Base-by-base conservation (phyloP, 2,329 filamentous ascomycete genomes). In the Pyrenophora seminiperda region DNA sequence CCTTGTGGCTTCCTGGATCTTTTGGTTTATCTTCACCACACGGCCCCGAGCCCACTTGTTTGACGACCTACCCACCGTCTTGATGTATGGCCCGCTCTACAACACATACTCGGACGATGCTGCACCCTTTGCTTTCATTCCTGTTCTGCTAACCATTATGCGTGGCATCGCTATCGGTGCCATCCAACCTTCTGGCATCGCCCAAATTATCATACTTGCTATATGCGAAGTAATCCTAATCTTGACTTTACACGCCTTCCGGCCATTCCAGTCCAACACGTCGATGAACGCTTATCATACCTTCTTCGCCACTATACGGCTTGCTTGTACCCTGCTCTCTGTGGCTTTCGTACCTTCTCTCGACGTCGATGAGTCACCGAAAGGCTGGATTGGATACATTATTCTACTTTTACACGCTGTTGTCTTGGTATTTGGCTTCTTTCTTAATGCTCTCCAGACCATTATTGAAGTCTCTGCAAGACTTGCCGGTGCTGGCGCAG, bases 221-320 rank as follows among this genome's bases (percentile, higher is more conserved):
- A 93, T 97, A 46, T 97, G 92, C 73, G 94, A 99, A 75, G 89
- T 97, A 55, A 88, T 97, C 27, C 85, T 92, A 51, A 85, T 97
- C 29, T 79, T 97, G 36, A 93, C 92, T 0, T 77, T 97, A 4
- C 87, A 94, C 63, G 90, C 91, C 6, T 96, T 97, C 76, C 86
- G 89, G 13, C 94, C 94, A 0, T 99, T 95, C 66, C 87, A 93
- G 53, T 86, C 87, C 2, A 86, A 92, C 17, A 97, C 94, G 0
- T 97, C 93, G 20, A 99, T 99, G 94, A 97, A 97, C 68, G 85
- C 90, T 7, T 97, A 97, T 61, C 92, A 97, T 65, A 90, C 88
- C 2, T 84, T 91, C 55, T 96, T 97, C 72, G 84, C 91, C 0
- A 76, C 82, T 2, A 78, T 96, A 11, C 86, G 94, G 27, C 86